A percentile compares a stretch with the other conserved stretches of the same genome.
These are phyloP conservation scores for Coelastrella sp. DNA, from an alignment of 139 green algal genomes.

Conservation along the genomic window DNA sequence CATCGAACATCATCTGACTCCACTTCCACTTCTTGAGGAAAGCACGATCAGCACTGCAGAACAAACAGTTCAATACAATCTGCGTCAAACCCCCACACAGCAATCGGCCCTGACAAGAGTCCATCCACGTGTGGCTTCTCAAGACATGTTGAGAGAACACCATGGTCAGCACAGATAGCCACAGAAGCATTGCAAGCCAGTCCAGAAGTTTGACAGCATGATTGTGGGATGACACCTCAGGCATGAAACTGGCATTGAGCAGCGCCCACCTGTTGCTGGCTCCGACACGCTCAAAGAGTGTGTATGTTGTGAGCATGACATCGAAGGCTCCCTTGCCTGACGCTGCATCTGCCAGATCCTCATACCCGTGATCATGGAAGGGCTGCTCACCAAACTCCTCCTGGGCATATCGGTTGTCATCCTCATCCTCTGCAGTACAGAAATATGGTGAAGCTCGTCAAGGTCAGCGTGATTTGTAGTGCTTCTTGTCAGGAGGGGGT, in stretches of 20 bases:
- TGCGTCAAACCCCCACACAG: neutral
- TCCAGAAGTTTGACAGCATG: too few relatives aligned
- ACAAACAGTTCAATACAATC: neutral
- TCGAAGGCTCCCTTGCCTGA: conserved; percentile 79
- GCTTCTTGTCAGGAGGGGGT: too few relatives aligned
- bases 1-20: conserved; percentile 84
- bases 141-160: too few relatives aligned
- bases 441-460: too few relatives aligned
- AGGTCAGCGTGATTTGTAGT: too few relatives aligned
- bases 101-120: too few relatives aligned
- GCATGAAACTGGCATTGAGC: too few relatives aligned
- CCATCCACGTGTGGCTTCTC: too few relatives aligned
- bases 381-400: conserved; percentile 47
- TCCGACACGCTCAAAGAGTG: conserved; percentile 90
- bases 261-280: conserved; percentile 35
- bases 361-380: conserved; percentile 36
- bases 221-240: too few relatives aligned
- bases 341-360: conserved; percentile 45
- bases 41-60: conserved; percentile 58
- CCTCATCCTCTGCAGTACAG: conserved; percentile 27
- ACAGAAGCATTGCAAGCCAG: too few relatives aligned
- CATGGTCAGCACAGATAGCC: too few relatives aligned
- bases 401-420: conserved; percentile 41
- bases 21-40: conserved; percentile 78
- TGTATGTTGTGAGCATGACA: conserved; percentile 93